Base-by-base conservation (phyloP, 352 stramenopile genomes). In the Phytophthora ohioensis region DNA sequence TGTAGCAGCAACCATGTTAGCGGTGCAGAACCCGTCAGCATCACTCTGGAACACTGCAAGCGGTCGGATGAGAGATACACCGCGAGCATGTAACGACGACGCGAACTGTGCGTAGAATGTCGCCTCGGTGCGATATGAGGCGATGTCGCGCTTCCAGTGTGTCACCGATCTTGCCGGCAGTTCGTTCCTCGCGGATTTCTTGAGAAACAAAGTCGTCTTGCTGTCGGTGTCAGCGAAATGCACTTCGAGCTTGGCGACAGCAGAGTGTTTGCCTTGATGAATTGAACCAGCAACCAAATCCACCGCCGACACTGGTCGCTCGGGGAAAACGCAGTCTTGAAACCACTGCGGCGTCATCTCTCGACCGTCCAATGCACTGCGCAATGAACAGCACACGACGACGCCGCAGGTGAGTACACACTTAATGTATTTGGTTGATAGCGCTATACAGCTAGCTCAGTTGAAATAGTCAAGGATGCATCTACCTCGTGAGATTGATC, bases 51-150 rank as follows among this genome's bases (percentile, higher is more conserved):
- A 67, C 13, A 92, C 82, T 35, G 73, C 73, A 36, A 90, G 54
- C 0, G 82, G 82, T 35, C 58, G 58, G 57, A 92, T 75, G n/a
- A 93, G 53, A 39, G 52, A 45, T 27, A 93, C 82, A 38, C 62
- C 53, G 4, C 51, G 58, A 9, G 60, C 38, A 21, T 71, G 38
- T 12, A 93, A 57, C 21, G 59, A 66, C 10, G 58, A 60, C 51
- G 85, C 76, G 31, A 83, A 76, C 34, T 71, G 71, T n/a, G 69
- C 68, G 65, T 92, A 92, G 64, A 92, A 90, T 6, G 67, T 78
- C 7, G 74, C 72, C 54, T 93, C 85, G 4, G 71, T 85, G 30
- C 69, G 78, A 63, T 93, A 93, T 3, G 85, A 93, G 15, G 63
- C 66, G 30, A 93, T 56, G 55, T 93, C 83, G 13, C 85, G 78